These are phyloP conservation scores for Boechera retrofracta DNA, from an alignment of 345 rosid species.

Conservation along the genomic window DNA sequence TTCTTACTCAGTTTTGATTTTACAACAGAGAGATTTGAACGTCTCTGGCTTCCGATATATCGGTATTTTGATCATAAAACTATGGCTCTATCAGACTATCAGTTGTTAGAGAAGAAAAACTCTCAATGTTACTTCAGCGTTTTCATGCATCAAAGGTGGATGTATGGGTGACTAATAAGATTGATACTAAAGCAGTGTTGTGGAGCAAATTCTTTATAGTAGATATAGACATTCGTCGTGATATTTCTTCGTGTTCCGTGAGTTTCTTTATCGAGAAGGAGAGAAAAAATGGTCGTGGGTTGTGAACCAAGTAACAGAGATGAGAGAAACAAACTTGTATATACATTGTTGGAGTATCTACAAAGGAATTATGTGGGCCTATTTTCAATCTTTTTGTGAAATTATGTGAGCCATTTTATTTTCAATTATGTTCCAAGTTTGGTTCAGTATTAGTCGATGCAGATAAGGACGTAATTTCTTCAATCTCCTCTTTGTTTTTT, in stretches of 20 bases:
- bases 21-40: background rate
- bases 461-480: too few relatives aligned
- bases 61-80: background rate
- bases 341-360: background rate
- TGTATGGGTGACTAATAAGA: background rate
- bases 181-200: background rate
- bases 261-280: background rate
- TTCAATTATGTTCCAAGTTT: conserved; percentile 29
- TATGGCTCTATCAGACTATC: background rate
- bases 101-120: background rate
- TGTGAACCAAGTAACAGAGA: background rate
- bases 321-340: background rate
- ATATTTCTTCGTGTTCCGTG: background rate
- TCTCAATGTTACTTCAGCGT: background rate
- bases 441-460: background rate
- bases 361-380: too few relatives aligned
- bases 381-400: background rate
- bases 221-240: background rate
- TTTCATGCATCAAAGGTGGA: background rate
- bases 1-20: background rate
- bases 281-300: background rate
- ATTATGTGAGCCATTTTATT: background rate
- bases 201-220: background rate
- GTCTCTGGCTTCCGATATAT: background rate
- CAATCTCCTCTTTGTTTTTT: background rate